These are phyloP conservation scores for Macrolepiota dolichaula DNA, from an alignment of 768 basidiomycete genomes.

Conservation along the genomic window DNA sequence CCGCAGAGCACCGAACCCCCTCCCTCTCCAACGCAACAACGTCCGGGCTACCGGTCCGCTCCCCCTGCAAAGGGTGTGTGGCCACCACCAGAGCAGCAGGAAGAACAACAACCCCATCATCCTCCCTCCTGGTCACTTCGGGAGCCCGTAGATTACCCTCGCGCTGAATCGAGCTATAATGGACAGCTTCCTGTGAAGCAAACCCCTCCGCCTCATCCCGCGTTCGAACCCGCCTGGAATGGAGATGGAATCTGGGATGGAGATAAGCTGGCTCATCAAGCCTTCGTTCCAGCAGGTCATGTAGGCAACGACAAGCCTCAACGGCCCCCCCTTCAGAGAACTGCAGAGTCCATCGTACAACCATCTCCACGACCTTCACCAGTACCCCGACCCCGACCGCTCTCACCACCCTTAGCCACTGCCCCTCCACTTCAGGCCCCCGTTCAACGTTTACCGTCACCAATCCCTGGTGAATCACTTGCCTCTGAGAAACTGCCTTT, in stretches of 20 bases:
- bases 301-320: background rate
- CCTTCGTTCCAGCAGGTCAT: background rate
- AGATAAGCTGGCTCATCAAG: background rate
- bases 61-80: constrained; percentile 4
- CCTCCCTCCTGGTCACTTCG: background rate
- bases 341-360: background rate
- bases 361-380: background rate
- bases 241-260: background rate
- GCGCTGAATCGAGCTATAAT: background rate
- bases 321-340: background rate
- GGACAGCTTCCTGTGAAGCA: background rate
- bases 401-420: background rate
- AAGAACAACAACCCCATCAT: background rate
- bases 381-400: background rate
- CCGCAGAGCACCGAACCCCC: background rate
- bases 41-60: background rate
- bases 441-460: background rate
- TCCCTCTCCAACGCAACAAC: background rate
- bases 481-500: constrained; percentile 9
- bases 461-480: constrained; percentile 1
- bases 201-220: background rate
- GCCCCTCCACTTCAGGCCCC: background rate
- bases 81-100: background rate
- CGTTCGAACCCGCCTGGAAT: background rate
- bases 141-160: constrained; percentile 4